A percentile compares a stretch with the other conserved stretches of the same genome.
Evolutionary conservation across 208 protist genomes (phyloP).

Genomic region (Phytomonas serpens): DNA sequence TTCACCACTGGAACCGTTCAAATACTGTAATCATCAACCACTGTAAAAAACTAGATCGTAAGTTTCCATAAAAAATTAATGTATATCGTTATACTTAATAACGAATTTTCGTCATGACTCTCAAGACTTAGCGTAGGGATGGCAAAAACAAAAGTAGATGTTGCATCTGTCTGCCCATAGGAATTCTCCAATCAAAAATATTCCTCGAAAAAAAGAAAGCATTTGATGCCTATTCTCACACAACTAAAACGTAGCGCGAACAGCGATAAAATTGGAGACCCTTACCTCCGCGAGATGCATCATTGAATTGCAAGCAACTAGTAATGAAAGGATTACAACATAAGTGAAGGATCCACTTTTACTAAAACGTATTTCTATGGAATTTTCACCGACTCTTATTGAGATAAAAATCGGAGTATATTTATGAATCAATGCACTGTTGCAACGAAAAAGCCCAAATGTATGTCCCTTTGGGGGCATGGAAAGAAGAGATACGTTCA

Average conservation of each 20-base stretch:
- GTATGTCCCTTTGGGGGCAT: not conserved
- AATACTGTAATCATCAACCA: not conserved
- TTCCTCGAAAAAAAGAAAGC: not conserved
- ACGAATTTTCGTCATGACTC: not conserved
- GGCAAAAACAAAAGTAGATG: not conserved
- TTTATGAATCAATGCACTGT: not conserved
- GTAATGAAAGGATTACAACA: not conserved
- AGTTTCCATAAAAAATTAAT: not conserved
- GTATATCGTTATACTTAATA: not conserved
- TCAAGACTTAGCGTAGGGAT: not conserved
- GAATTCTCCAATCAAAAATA: not conserved
- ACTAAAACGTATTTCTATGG: not conserved
- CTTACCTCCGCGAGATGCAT: not conserved
- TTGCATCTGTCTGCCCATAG: not conserved
- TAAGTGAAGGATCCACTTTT: not conserved
- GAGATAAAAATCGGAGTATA: not conserved
- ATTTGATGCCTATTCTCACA: not conserved
- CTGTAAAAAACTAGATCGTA: not conserved
- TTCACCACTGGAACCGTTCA: not conserved
- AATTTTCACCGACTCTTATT: not conserved
- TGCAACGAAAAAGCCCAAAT: not conserved
- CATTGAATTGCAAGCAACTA: not conserved
- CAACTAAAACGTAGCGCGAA: not conserved
- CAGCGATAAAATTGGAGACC: not conserved
- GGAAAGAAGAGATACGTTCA: not conserved